Evolutionary conservation across 106 monocot genomes (phyloP).

Genomic region (Amphibolis antarctica): DNA sequence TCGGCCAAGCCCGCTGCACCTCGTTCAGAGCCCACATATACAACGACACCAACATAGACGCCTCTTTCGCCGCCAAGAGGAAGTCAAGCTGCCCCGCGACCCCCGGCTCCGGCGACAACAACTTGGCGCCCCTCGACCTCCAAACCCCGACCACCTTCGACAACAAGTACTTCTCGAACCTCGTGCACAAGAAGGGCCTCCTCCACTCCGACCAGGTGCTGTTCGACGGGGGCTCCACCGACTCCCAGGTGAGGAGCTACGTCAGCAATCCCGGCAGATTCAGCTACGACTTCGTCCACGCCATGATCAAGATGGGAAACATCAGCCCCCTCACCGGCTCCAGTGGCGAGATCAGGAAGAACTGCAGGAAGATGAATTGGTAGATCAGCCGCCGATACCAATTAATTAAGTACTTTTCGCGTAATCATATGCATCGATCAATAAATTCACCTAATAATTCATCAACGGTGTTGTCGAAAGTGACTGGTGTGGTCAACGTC

Average conservation of each 20-base stretch:
- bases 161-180: conserved; percentile 61
- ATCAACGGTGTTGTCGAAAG: too few relatives aligned
- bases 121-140: conserved; percentile 42
- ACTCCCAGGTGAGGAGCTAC: conserved; percentile 38
- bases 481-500: too few relatives aligned
- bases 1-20: conserved; percentile 57
- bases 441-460: too few relatives aligned
- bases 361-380: conserved; percentile 51
- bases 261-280: conserved; percentile 25
- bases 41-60: conserved; percentile 65
- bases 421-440: too few relatives aligned
- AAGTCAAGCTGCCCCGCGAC: conserved; percentile 30
- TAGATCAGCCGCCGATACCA: too few relatives aligned
- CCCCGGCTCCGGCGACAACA: conserved; percentile 44
- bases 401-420: too few relatives aligned
- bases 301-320: conserved; percentile 83
- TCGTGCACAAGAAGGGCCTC: conserved; percentile 41
- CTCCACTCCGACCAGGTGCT: conserved; percentile 84
- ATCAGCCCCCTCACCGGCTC: conserved; percentile 61
- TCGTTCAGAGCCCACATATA: conserved; percentile 49
- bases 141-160: conserved; percentile 45
- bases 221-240: conserved; percentile 48
- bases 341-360: conserved; percentile 62
- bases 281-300: conserved; percentile 43
- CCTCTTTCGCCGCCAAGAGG: conserved; percentile 23